Percentiles rank a stretch among this genome's conserved stretches.
phyloP scores from a whole-genome alignment of 1,284 basidiomycete genomes.

The Termitomyces sp. region DNA sequence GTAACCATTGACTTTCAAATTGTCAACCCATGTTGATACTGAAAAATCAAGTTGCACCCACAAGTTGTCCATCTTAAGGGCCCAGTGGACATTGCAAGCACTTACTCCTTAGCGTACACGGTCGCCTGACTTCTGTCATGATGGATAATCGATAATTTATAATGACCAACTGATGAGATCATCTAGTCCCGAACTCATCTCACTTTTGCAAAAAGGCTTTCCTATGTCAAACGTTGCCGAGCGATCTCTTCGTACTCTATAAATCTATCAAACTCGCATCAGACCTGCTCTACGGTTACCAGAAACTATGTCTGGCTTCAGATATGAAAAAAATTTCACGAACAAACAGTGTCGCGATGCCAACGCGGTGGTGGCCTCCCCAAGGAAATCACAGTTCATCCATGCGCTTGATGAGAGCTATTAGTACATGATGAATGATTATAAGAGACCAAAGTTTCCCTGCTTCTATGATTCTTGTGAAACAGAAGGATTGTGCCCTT shows the following conservation, averaged over 20 bases:
- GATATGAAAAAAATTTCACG: neutral
- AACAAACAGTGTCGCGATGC: neutral
- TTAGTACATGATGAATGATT: neutral
- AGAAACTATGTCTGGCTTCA: neutral
- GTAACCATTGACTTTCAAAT: no score
- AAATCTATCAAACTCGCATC: neutral
- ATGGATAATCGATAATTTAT: no score
- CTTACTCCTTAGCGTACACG: no score
- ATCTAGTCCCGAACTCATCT: neutral
- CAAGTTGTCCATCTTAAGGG: no score
- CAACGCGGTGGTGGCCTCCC: neutral
- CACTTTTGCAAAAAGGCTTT: neutral
- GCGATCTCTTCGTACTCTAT: neutral
- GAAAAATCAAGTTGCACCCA: no score
- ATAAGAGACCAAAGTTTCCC: neutral
- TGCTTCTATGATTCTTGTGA: constrained; percentile 10
- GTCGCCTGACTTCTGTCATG: no score
- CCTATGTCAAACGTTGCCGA: no score
- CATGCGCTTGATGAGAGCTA: neutral
- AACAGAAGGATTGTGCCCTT: neutral
- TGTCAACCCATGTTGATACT: no score
- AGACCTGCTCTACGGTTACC: neutral
- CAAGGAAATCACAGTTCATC: neutral
- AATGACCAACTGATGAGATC: neutral
- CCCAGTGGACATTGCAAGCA: no score